Conservation (phyloP, 345 rosid species). For the Boechera divaricarpa region DNA sequence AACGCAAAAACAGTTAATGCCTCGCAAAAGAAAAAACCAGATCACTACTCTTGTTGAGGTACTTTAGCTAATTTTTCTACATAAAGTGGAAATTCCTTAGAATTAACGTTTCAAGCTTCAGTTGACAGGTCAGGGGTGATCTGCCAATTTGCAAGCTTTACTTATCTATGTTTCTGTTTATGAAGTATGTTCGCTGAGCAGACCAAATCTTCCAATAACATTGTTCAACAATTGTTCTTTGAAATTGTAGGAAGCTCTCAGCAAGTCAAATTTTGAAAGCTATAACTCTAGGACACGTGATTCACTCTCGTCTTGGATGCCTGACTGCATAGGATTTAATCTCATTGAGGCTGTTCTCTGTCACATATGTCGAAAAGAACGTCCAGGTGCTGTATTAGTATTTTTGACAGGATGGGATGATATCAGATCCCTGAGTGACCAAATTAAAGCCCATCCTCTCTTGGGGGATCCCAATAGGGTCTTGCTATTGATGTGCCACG, state of each 20-base stretch:
- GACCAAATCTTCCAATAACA: constrained; percentile 9
- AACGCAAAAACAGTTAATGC: constrained; percentile 84
- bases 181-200: constrained; percentile 7
- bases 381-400: constrained; percentile 90
- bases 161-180: constrained; percentile 19
- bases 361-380: constrained; percentile 95
- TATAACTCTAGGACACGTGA: constrained; percentile 88
- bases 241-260: constrained; percentile 82
- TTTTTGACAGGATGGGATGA: constrained; percentile 99
- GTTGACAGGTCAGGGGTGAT: neutral
- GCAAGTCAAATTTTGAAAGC: constrained; percentile 79
- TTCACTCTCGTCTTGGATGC: constrained; percentile 87
- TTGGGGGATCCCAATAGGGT: constrained; percentile 97
- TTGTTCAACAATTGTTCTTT: neutral
- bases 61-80: constrained; percentile 21
- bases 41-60: constrained; percentile 97
- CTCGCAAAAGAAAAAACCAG: constrained; percentile 93
- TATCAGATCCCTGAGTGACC: constrained; percentile 89
- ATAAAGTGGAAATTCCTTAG: constrained; percentile 23
- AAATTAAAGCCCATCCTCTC: constrained; percentile 96
- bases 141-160: constrained; percentile 2
- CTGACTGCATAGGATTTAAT: constrained; percentile 95
- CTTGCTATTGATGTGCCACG: constrained; percentile 86
- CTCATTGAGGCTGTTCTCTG: constrained; percentile 95
- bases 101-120: constrained; percentile 23